Percentiles rank a stretch among this genome's conserved stretches.
Evolutionary conservation across 1,284 basidiomycete genomes (phyloP).

Genomic region (Rhizoctonia solani): DNA sequence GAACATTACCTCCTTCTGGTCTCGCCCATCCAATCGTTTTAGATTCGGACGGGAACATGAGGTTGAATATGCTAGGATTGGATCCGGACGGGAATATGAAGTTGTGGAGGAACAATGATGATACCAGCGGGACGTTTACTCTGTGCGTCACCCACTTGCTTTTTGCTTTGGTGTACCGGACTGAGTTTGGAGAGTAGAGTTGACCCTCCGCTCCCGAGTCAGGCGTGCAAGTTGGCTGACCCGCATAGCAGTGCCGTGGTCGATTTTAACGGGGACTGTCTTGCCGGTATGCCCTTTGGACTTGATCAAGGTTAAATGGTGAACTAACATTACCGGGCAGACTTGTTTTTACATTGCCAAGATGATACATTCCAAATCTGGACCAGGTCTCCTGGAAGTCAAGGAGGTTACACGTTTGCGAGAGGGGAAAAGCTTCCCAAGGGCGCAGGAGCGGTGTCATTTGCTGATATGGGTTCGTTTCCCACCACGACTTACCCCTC

Average conservation of each 20-base stretch:
- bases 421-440: slow-evolving; percentile 72
- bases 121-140: background rate
- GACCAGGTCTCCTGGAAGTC: slow-evolving; percentile 71
- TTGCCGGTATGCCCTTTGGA: slow-evolving; percentile 65
- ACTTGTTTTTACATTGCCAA: slow-evolving; percentile 89
- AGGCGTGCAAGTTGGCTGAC: slow-evolving; percentile 70
- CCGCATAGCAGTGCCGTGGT: slow-evolving; percentile 96
- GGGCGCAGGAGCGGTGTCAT: slow-evolving; percentile 80
- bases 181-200: slow-evolving; percentile 50
- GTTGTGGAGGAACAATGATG: slow-evolving; percentile 74
- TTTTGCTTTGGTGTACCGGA: too few relatives aligned
- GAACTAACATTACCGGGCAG: slow-evolving; percentile 50
- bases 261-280: slow-evolving; percentile 94
- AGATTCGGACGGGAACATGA: slow-evolving; percentile 86
- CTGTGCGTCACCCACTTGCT: slow-evolving; percentile 8
- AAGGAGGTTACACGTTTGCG: slow-evolving; percentile 71
- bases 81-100: slow-evolving; percentile 50
- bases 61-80: slow-evolving; percentile 83
- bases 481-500: too few relatives aligned
- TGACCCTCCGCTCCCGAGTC: slow-evolving; percentile 62
- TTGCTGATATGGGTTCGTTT: slow-evolving; percentile 85
- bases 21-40: slow-evolving; percentile 82
- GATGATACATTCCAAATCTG: slow-evolving; percentile 86
- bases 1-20: slow-evolving; percentile 65
- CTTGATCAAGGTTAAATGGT: slow-evolving; percentile 24